phyloP scores from a whole-genome alignment of 2,329 filamentous ascomycete genomes.

The Madurella mycetomatis region DNA sequence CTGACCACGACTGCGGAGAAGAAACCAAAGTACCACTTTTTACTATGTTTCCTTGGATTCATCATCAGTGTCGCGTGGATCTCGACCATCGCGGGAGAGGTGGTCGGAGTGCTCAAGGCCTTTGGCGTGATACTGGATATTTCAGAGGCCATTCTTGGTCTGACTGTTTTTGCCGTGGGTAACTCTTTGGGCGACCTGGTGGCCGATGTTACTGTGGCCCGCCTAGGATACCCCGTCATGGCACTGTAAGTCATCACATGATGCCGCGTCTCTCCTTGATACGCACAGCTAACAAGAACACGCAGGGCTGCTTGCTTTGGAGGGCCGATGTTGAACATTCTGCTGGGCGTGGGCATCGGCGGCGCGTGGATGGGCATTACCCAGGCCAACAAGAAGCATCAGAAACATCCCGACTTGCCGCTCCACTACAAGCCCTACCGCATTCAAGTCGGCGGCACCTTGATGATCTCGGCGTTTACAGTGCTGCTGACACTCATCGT shows the following conservation, averaged over 20 bases:
- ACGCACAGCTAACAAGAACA: constrained; percentile 23
- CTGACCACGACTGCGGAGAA: constrained; percentile 62
- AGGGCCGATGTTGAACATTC: constrained; percentile 96
- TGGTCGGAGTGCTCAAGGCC: constrained; percentile 90
- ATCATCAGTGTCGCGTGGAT: constrained; percentile 93
- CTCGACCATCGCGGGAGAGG: constrained; percentile 89
- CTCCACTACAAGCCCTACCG: constrained; percentile 71
- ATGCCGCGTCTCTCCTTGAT: neutral
- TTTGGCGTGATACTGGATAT: constrained; percentile 89
- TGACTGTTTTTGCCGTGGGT: constrained; percentile 94
- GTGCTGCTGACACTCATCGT: constrained; percentile 74
- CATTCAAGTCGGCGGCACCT: constrained; percentile 76
- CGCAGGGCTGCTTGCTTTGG: constrained; percentile 83
- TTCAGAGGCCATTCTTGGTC: constrained; percentile 86
- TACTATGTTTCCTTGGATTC: constrained; percentile 87
- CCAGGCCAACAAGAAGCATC: constrained; percentile 60
- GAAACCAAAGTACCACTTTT: constrained; percentile 67
- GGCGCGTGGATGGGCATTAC: constrained; percentile 83
- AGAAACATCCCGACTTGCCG: constrained; percentile 61
- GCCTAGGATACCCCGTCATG: constrained; percentile 95
- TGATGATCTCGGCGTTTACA: constrained; percentile 81
- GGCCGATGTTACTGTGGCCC: constrained; percentile 88
- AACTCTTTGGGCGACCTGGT: constrained; percentile 94
- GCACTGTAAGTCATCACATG: constrained; percentile 54
- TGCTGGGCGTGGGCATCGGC: constrained; percentile 88